phyloP scores from a whole-genome alignment of 2,329 filamentous ascomycete genomes.

The Penicillium oxalicum region DNA sequence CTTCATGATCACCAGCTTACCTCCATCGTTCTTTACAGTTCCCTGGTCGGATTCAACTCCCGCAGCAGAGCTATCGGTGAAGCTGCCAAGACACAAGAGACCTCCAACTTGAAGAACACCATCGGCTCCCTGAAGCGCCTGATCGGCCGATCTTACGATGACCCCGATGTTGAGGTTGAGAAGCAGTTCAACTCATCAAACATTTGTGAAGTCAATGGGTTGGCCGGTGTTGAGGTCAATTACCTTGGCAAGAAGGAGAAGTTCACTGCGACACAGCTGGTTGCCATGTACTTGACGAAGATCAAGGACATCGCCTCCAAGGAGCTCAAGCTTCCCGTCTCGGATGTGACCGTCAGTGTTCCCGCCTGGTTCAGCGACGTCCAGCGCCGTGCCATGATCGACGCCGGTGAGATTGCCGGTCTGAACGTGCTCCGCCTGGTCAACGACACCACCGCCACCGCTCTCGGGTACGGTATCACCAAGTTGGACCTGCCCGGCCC shows the following conservation, averaged over 20 bases:
- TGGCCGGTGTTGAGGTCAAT: slow-evolving; percentile 87
- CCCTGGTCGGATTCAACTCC: slow-evolving; percentile 89
- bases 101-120: slow-evolving; percentile 99
- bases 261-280: slow-evolving; percentile 90
- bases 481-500: slow-evolving; percentile 84
- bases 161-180: slow-evolving; percentile 90
- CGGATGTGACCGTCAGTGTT: slow-evolving; percentile 88
- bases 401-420: slow-evolving; percentile 88
- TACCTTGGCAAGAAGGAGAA: slow-evolving; percentile 93
- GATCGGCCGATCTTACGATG: slow-evolving; percentile 75
- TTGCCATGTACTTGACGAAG: slow-evolving; percentile 93
- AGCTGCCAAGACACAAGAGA: slow-evolving; percentile 95
- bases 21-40: slow-evolving; percentile 47
- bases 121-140: slow-evolving; percentile 89
- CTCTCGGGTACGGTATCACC: slow-evolving; percentile 94
- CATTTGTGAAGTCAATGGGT: slow-evolving; percentile 84
- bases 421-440: slow-evolving; percentile 89
- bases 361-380: slow-evolving; percentile 96
- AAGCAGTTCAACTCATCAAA: slow-evolving; percentile 82
- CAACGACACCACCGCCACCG: slow-evolving; percentile 96
- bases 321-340: slow-evolving; percentile 86
- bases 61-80: slow-evolving; percentile 93
- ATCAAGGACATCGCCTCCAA: slow-evolving; percentile 79
- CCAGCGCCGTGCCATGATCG: slow-evolving; percentile 82
- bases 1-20: slow-evolving; percentile 12